Base-by-base conservation (phyloP, 768 basidiomycete species). In the Leccinum obscurum region DNA sequence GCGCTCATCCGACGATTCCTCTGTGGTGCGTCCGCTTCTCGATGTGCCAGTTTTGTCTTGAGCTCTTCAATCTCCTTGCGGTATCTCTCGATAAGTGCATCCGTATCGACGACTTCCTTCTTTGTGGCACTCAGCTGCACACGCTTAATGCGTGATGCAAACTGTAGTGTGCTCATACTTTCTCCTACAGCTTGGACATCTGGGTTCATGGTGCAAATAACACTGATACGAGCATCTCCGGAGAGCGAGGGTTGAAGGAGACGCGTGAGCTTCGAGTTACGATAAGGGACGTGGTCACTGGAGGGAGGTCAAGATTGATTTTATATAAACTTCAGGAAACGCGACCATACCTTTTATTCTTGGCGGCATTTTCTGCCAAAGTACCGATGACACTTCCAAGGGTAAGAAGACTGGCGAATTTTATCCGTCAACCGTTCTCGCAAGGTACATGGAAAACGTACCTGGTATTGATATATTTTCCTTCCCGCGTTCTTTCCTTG, bases 391-490 rank as follows among this genome's bases (percentile, higher is more conserved):
- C 95, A 3, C 88, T 88, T 28, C 95, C 95, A 10, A 98, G 85
- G 5, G 95, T 96, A 46, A 98, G 82, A 60, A 98, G 79, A 71
- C 93, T 96, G 58, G 15, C 24, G 3, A 56, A 35, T 4, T 4
- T 26, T 26, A 26, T 26, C 26, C 24, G 17, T 14, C 14, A 50
- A 34, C 4, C 5, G 10, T 35, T 11, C 7, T 4, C 32, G 9
- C 6, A 34, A 8, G n/a, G 20, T 22, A 10, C 3, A 8, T 37
- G 24, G 6, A 14, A 52, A 52, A 62, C 69, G 9, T 26, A 87
- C 89, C 88, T 90, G 4, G 90, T 92, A 68, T 99, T 99, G 76
- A 98, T 99, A 70, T 95, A 96, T 70, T 91, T 93, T 13, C 96
- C 97, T 73, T 99, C 97, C 50, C 90, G 83, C n/a, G 94, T 94